Conservation (phyloP, 2,329 filamentous ascomycete species). For the Xylaria sp. region DNA sequence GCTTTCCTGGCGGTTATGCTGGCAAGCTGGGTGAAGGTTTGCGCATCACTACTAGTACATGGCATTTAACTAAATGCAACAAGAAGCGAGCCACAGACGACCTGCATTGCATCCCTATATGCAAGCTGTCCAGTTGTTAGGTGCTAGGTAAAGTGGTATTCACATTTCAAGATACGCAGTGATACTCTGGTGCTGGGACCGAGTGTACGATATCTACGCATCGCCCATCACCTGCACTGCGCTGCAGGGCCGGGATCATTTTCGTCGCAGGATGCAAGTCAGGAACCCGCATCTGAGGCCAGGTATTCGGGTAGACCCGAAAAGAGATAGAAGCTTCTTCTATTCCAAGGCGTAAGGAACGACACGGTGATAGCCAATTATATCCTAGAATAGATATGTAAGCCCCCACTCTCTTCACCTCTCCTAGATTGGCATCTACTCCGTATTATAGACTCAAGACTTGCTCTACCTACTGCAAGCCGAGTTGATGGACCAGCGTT, state of each 20-base stretch:
- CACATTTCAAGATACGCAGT: background rate
- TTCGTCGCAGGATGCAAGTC: conserved; percentile 5
- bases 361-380: too few species aligned
- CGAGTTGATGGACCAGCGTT: too few species aligned
- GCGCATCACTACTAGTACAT: too few species aligned
- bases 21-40: background rate
- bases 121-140: background rate
- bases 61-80: background rate
- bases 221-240: background rate
- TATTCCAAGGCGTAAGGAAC: too few species aligned
- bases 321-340: background rate
- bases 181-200: background rate
- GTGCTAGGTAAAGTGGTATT: background rate
- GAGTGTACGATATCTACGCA: background rate
- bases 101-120: background rate
- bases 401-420: too few species aligned
- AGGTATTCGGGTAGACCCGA: conserved; percentile 14
- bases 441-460: too few species aligned
- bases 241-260: background rate
- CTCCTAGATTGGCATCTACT: too few species aligned
- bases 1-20: background rate
- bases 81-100: background rate
- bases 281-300: conserved; percentile 2
- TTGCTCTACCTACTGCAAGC: too few species aligned
- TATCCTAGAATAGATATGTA: too few species aligned